Conservation (phyloP, 441 rosid genomes). For the Biscutella laevigata region DNA sequence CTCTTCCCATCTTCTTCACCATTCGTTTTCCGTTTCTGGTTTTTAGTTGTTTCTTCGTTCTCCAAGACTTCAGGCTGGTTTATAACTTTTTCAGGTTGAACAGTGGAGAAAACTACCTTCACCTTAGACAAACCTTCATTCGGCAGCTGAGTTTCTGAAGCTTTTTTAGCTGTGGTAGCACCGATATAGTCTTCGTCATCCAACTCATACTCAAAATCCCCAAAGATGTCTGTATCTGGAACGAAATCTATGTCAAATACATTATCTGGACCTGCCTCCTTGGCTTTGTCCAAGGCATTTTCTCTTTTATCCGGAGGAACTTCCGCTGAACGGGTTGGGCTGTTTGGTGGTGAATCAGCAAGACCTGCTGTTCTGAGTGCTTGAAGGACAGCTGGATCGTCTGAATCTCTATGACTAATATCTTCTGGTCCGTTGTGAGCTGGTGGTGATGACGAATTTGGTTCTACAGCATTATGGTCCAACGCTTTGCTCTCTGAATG, state of each 20-base stretch:
- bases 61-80: conserved; percentile 28
- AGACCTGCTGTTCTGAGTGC: conserved; percentile 91
- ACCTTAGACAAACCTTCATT: conserved; percentile 52
- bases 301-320: conserved; percentile 28
- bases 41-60: conserved; percentile 22
- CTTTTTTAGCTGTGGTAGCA: conserved; percentile 34
- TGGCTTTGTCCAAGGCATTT: conserved; percentile 24
- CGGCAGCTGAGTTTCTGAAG: conserved; percentile 29
- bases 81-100: conserved; percentile 37
- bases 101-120: conserved; percentile 64
- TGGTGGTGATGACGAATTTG: conserved; percentile 29
- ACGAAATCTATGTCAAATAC: conserved; percentile 51
- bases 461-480: conserved; percentile 32
- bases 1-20: conserved; percentile 15
- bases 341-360: conserved; percentile 85
- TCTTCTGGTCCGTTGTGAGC: conserved; percentile 30
- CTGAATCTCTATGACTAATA: conserved; percentile 28
- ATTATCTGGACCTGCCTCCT: conserved; percentile 48
- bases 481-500: conserved; percentile 29
- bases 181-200: conserved; percentile 82
- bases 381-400: conserved; percentile 41
- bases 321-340: conserved; percentile 43
- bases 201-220: conserved; percentile 78
- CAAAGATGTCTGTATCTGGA: conserved; percentile 71
- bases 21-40: neutral